A percentile compares a stretch with the other conserved stretches of the same genome.
These are phyloP conservation scores for Tylopilus intermedius DNA, from an alignment of 768 basidiomycete species.

Conservation along the genomic window DNA sequence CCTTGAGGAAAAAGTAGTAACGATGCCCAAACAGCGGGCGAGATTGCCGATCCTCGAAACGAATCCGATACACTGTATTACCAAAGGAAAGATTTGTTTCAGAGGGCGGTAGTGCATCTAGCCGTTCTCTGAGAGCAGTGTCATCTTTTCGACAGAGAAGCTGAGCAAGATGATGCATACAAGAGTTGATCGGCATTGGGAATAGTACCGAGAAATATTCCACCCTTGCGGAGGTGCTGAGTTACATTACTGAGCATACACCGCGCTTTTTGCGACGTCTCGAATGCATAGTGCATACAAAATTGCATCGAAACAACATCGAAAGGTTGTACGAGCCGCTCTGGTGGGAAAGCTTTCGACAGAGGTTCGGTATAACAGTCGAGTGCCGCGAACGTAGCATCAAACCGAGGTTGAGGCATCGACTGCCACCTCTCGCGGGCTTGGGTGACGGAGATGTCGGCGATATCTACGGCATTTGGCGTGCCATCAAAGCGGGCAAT, in stretches of 20 bases:
- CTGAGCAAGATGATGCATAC: conserved; percentile 43
- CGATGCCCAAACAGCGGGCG: conserved; percentile 79
- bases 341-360: conserved; percentile 59
- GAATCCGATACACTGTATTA: conserved; percentile 85
- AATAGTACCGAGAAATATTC: conserved; percentile 95
- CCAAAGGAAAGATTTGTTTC: conserved; percentile 75
- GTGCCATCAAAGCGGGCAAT: not conserved
- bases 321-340: conserved; percentile 62
- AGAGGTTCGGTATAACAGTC: conserved; percentile 85
- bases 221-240: conserved; percentile 72
- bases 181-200: conserved; percentile 82
- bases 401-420: conserved; percentile 52
- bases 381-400: conserved; percentile 76
- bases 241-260: conserved; percentile 92
- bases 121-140: conserved; percentile 49
- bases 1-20: conserved; percentile 89
- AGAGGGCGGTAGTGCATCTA: conserved; percentile 66
- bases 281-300: conserved; percentile 99
- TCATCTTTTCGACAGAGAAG: conserved; percentile 11
- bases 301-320: conserved; percentile 99
- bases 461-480: conserved; percentile 61
- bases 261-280: conserved; percentile 78
- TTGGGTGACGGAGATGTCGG: conserved; percentile 82
- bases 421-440: conserved; percentile 68
- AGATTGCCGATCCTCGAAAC: conserved; percentile 68